These are phyloP conservation scores for Starmerella apis DNA, from an alignment of 805 yeast genomes.

Conservation along the genomic window DNA sequence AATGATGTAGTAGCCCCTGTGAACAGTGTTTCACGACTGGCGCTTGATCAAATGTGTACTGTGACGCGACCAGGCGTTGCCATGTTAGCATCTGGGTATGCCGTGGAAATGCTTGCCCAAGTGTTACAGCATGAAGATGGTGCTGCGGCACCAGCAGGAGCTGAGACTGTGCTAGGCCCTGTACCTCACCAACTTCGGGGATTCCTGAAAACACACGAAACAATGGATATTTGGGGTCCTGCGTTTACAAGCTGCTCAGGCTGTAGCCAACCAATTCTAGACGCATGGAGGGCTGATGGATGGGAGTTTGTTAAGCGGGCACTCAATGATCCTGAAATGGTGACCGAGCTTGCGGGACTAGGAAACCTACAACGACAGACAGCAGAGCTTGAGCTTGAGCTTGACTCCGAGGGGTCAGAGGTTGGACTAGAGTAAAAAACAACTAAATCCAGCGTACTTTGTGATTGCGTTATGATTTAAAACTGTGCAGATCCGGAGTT, in stretches of 20 bases:
- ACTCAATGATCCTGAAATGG: constrained; percentile 50
- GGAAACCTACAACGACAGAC: constrained; percentile 61
- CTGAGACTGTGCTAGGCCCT: constrained; percentile 47
- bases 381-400: constrained; percentile 43
- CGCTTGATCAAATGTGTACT: constrained; percentile 97
- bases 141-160: constrained; percentile 37
- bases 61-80: constrained; percentile 97
- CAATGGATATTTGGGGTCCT: constrained; percentile 56
- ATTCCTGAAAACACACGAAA: constrained; percentile 55
- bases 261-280: constrained; percentile 55
- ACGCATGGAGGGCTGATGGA: constrained; percentile 42
- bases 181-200: constrained; percentile 90
- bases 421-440: constrained; percentile 1
- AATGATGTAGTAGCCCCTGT: constrained; percentile 91
- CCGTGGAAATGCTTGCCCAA: constrained; percentile 73
- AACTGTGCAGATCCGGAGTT: no score
- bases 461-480: no score
- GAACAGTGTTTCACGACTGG: constrained; percentile 75
- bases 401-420: constrained; percentile 26
- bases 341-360: constrained; percentile 75
- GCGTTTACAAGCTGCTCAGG: constrained; percentile 76
- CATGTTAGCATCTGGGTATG: constrained; percentile 69
- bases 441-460: no score
- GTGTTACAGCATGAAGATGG: constrained; percentile 54
- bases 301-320: constrained; percentile 79